Evolutionary conservation across 2,329 filamentous ascomycete species (phyloP).

Genomic region (Corinectria fuckeliana): DNA sequence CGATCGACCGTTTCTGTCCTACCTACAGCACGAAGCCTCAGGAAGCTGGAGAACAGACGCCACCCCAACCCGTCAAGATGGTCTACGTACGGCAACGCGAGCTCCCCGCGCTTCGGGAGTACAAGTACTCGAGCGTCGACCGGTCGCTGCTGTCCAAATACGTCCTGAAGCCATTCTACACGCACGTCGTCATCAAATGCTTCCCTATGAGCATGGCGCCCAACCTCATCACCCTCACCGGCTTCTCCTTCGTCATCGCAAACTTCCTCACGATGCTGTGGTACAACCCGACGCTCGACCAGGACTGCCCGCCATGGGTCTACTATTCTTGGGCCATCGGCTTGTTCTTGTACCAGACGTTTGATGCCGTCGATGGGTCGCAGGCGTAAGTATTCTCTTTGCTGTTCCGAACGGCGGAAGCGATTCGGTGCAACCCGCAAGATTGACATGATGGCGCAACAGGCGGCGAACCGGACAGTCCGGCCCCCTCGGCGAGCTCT

Average conservation of each 20-base stretch:
- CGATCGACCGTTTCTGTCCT: not conserved
- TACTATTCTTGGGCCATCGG: conserved; percentile 91
- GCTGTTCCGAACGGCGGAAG: not conserved
- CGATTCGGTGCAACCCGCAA: not conserved
- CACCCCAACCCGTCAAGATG: conserved; percentile 60
- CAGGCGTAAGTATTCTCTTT: conserved; percentile 74
- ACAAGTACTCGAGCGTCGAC: conserved; percentile 95
- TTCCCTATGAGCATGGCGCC: conserved; percentile 97
- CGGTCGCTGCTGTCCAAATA: conserved; percentile 90
- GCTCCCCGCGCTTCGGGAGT: conserved; percentile 86
- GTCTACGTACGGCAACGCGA: conserved; percentile 94
- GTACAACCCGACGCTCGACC: conserved; percentile 94
- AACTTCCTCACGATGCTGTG: conserved; percentile 93
- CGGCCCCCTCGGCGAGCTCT: conserved; percentile 92
- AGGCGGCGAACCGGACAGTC: conserved; percentile 89
- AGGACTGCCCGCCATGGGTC: conserved; percentile 93
- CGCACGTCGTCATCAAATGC: conserved; percentile 87
- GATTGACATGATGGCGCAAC: conserved; percentile 5
- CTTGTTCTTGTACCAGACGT: conserved; percentile 95
- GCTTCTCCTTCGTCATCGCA: conserved; percentile 86
- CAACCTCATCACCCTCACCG: conserved; percentile 85
- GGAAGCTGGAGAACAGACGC: not conserved
- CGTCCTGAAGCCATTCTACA: conserved; percentile 97
- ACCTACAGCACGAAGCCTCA: not conserved
- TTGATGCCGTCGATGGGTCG: conserved; percentile 93